Conservation (phyloP, 2,329 filamentous ascomycete genomes). For the Venturia aucupariae region DNA sequence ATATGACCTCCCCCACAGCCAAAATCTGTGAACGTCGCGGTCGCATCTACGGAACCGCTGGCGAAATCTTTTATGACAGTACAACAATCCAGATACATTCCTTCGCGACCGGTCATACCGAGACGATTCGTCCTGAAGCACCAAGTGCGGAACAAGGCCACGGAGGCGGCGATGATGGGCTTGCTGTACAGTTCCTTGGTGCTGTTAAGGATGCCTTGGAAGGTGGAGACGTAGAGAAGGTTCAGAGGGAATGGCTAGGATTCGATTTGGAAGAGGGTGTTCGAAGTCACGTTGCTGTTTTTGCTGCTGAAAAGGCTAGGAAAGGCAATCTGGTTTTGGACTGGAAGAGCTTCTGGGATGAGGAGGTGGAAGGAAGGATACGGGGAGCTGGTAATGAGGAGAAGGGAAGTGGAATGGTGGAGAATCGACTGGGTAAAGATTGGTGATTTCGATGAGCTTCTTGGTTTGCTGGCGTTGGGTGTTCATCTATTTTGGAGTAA, state of each 20-base stretch:
- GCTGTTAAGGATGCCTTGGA: slow-evolving; percentile 75
- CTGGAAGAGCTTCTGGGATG: slow-evolving; percentile 68
- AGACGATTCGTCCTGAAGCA: slow-evolving; percentile 50
- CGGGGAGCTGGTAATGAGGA: not conserved
- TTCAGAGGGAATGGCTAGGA: slow-evolving; percentile 67
- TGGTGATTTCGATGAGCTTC: not conserved
- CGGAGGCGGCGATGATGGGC: slow-evolving; percentile 70
- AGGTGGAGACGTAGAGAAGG: slow-evolving; percentile 51
- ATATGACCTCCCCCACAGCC: slow-evolving; percentile 88
- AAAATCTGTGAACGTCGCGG: slow-evolving; percentile 80
- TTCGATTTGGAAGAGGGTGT: slow-evolving; percentile 80
- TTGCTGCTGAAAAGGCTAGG: slow-evolving; percentile 85
- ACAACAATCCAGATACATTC: slow-evolving; percentile 65
- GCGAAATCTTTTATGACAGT: slow-evolving; percentile 82
- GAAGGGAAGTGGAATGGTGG: not conserved
- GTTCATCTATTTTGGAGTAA: too few relatives aligned
- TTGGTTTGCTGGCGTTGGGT: too few relatives aligned
- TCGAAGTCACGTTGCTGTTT: slow-evolving; percentile 86
- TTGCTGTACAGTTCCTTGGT: slow-evolving; percentile 72
- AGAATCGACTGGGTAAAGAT: not conserved
- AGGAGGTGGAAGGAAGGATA: slow-evolving; percentile 35
- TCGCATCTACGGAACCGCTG: slow-evolving; percentile 74
- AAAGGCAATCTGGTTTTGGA: slow-evolving; percentile 58
- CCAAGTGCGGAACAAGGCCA: slow-evolving; percentile 62
- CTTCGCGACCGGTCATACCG: slow-evolving; percentile 51